A percentile compares a stretch with the other conserved stretches of the same genome.
Evolutionary conservation across 768 basidiomycete genomes (phyloP).

Genomic region (Xerocomus spinulosus): DNA sequence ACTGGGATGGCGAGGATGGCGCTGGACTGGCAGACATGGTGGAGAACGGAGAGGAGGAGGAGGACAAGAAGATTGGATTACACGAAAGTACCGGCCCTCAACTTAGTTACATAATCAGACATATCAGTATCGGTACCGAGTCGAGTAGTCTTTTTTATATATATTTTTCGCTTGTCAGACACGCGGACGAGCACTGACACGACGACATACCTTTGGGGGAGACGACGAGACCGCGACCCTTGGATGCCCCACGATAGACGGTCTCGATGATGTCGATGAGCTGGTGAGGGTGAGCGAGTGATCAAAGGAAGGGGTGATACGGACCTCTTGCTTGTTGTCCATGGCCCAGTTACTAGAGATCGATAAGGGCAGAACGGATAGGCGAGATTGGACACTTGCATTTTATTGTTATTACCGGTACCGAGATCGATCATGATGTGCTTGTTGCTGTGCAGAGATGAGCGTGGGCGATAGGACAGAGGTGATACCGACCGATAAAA

Average conservation of each 20-base stretch:
- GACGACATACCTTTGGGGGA: constrained; percentile 78
- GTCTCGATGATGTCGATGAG: constrained; percentile 98
- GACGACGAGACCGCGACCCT: constrained; percentile 96
- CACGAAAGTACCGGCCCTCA: constrained; percentile 27
- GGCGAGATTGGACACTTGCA: no score
- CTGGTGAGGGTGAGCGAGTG: constrained; percentile 36
- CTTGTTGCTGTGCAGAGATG: constrained; percentile 68
- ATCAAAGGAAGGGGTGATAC: background rate
- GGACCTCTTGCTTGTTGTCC: constrained; percentile 95
- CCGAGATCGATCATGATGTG: constrained; percentile 99
- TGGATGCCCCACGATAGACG: constrained; percentile 95
- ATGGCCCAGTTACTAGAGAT: constrained; percentile 93
- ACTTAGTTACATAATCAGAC: background rate
- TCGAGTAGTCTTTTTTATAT: constrained; percentile 83
- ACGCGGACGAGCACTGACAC: no score
- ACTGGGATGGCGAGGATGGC: constrained; percentile 7
- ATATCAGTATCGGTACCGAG: constrained; percentile 65
- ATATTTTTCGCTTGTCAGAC: no score
- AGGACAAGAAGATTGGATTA: constrained; percentile 15
- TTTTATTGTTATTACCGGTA: constrained; percentile 99
- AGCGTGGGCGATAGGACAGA: background rate
- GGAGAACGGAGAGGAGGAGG: background rate
- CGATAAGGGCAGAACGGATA: constrained; percentile 25
- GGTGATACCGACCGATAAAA: constrained; percentile 76
- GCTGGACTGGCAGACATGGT: constrained; percentile 22